These are phyloP conservation scores for Solanum paucissectum DNA, from an alignment of 257 asterid genomes.

Conservation along the genomic window DNA sequence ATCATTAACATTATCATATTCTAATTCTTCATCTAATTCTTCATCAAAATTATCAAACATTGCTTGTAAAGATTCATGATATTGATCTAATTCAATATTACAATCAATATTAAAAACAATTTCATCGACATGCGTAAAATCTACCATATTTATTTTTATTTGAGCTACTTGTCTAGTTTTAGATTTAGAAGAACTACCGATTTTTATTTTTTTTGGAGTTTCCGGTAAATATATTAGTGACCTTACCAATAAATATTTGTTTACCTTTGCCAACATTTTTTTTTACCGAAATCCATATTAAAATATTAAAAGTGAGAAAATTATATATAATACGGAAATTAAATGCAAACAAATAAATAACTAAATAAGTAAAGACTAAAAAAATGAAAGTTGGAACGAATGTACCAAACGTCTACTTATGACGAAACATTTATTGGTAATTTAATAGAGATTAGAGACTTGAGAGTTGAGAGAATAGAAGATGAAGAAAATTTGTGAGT, in stretches of 20 bases:
- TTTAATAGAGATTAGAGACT: not conserved
- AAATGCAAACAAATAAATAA: not conserved
- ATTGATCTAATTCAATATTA: not conserved
- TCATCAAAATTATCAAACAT: not conserved
- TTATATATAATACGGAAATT: no score
- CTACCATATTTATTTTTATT: not conserved
- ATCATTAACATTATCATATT: not conserved
- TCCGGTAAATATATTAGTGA: no score
- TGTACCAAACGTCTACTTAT: no score
- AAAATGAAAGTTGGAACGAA: no score
- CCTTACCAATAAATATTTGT: no score
- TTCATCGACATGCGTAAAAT: not conserved
- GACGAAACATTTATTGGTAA: no score
- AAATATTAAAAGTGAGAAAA: no score
- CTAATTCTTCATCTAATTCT: not conserved
- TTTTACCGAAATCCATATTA: no score
- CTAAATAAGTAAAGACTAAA: not conserved
- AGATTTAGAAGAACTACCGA: not conserved
- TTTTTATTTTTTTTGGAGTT: not conserved
- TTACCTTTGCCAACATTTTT: no score
- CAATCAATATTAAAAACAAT: not conserved
- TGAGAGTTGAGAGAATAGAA: not conserved
- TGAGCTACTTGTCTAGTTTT: not conserved
- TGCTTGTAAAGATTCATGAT: not conserved
- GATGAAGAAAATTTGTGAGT: not conserved